These are phyloP conservation scores for Penicillium capsulatum DNA, from an alignment of 2,329 filamentous ascomycete genomes.

Conservation along the genomic window DNA sequence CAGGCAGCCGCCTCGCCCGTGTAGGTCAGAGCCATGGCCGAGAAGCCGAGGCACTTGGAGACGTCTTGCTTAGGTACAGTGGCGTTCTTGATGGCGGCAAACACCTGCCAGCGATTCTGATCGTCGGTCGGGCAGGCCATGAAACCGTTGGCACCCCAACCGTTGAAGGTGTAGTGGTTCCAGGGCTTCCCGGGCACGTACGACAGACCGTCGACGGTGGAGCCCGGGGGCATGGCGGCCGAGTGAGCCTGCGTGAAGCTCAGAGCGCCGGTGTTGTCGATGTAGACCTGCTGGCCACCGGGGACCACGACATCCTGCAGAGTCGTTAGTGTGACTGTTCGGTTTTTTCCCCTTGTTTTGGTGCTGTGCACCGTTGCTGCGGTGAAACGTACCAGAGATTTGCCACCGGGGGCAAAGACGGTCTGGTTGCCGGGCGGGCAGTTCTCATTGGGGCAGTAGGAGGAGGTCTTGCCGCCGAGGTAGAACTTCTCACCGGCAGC, in stretches of 20 bases:
- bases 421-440: constrained; percentile 50
- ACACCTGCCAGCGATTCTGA: constrained; percentile 39
- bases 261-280: constrained; percentile 52
- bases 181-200: constrained; percentile 29
- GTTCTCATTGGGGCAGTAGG: constrained; percentile 48
- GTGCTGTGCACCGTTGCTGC: background rate
- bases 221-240: constrained; percentile 48
- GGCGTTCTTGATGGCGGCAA: constrained; percentile 38
- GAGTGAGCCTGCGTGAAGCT: constrained; percentile 58
- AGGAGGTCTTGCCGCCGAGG: constrained; percentile 45
- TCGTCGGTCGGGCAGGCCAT: constrained; percentile 42
- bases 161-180: constrained; percentile 31
- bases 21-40: constrained; percentile 32
- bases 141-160: constrained; percentile 39
- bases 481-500: constrained; percentile 50
- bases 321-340: background rate
- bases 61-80: constrained; percentile 40
- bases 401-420: constrained; percentile 42
- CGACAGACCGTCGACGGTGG: constrained; percentile 49
- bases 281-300: constrained; percentile 60
- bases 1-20: constrained; percentile 32
- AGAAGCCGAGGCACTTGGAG: constrained; percentile 39
- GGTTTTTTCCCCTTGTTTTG: background rate
- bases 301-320: constrained; percentile 52
- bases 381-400: constrained; percentile 32